Conservation (phyloP, 768 basidiomycete species). For the Mycena crocata region DNA sequence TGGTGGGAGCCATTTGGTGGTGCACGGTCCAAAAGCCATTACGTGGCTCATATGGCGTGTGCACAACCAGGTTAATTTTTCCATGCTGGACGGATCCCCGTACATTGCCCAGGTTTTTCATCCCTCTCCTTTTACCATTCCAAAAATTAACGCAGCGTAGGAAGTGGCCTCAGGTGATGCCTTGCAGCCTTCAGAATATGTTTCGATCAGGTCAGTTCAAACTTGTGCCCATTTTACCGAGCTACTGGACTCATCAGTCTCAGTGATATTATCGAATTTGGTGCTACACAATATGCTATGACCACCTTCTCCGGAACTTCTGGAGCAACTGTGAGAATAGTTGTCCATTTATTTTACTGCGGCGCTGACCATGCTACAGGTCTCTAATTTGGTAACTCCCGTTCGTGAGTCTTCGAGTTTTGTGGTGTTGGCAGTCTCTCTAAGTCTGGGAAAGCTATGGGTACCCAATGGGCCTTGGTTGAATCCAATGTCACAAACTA, state of each 20-base stretch:
- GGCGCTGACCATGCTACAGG: conserved; percentile 15
- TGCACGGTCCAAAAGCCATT: no score
- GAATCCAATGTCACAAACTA: conserved; percentile 49
- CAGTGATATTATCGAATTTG: conserved; percentile 59
- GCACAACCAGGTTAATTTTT: no score
- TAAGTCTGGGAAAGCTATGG: conserved; percentile 1
- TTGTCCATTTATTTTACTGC: background rate
- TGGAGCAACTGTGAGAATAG: conserved; percentile 32
- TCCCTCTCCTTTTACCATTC: background rate
- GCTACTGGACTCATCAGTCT: background rate
- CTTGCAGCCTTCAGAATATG: conserved; percentile 51
- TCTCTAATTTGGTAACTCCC: conserved; percentile 46
- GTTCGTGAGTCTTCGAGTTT: conserved; percentile 29
- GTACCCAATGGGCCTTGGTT: conserved; percentile 46
- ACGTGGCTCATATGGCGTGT: no score
- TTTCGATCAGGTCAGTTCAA: conserved; percentile 40
- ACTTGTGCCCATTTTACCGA: background rate
- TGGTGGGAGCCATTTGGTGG: no score
- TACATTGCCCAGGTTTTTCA: conserved; percentile 55
- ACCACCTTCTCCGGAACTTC: conserved; percentile 46
- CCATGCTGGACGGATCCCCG: conserved; percentile 37
- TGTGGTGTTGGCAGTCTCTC: background rate
- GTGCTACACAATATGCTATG: conserved; percentile 49
- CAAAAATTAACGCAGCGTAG: background rate
- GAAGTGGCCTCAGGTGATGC: conserved; percentile 42